Percentiles rank a stretch among this genome's conserved stretches.
phyloP scores from a whole-genome alignment of 805 yeast species.

The Hanseniaspora guilliermondii region DNA sequence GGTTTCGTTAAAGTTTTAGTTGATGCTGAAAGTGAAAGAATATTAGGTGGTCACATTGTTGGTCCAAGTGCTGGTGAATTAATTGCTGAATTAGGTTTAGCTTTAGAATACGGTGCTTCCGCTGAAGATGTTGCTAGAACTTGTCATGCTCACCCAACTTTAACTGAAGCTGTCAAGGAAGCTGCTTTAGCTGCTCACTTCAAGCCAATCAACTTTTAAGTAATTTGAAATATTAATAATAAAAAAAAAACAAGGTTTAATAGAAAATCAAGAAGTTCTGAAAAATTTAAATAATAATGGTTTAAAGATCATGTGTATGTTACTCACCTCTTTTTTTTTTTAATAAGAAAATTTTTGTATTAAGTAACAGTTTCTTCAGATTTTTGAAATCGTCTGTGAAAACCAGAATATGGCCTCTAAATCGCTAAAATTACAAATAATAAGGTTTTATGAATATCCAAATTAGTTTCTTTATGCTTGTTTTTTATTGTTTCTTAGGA shows the following conservation, averaged over 20 bases:
- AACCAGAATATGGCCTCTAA: too few species aligned
- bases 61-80: constrained; percentile 99
- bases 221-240: not conserved
- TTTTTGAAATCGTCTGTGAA: too few species aligned
- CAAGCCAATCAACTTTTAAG: constrained; percentile 76
- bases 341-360: too few species aligned
- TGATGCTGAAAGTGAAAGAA: constrained; percentile 94
- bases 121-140: constrained; percentile 96
- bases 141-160: constrained; percentile 98
- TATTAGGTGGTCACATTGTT: constrained; percentile 90
- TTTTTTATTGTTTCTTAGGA: too few species aligned
- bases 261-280: too few species aligned
- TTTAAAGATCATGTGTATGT: not conserved
- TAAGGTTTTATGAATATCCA: too few species aligned
- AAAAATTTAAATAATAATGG: not conserved
- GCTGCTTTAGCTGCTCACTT: constrained; percentile 87
- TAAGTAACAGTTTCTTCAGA: too few species aligned
- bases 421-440: too few species aligned
- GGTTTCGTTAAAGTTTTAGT: constrained; percentile 93
- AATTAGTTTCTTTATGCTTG: too few species aligned
- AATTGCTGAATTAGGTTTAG: constrained; percentile 97
- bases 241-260: too few species aligned
- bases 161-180: constrained; percentile 96
- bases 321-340: not conserved
- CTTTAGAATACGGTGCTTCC: constrained; percentile 96